Evolutionary conservation across 2,329 filamentous ascomycete species (phyloP), one percentile per base, ranked within the genome.

Genomic region (Phaeoacremonium minimum): DNA sequence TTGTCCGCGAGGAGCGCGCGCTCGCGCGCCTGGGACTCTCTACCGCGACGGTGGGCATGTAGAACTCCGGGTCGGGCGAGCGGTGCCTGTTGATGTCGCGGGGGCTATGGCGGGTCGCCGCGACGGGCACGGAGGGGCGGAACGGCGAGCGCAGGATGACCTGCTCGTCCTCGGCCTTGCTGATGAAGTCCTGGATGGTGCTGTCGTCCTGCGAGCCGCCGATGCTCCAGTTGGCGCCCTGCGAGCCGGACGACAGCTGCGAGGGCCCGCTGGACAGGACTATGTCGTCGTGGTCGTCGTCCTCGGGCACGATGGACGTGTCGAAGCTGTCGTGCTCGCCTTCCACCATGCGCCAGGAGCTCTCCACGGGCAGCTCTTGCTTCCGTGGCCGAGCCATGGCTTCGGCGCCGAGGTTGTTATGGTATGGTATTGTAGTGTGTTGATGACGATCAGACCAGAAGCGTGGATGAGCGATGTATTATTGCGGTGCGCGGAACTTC

Each of bases 261-360:
- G 73, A 75, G 11, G 69, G 70, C 30, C 63, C 58, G 49, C 64
- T 66, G 31, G 65, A 66, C 2, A 63, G 41, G 33, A 61, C 46
- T 16, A 57, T 45, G 17, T 63, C 56, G 32, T 66, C 60, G 30
- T 69, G 66, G 30, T 62, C 60, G 22, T 56, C 55, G 18, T 69
- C 53, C 20, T 67, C 63, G 7, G 69, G 66, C 13, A 77, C 56
- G 36, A 77, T 61, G 8, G 69, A 68, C 6, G 73, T 76, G 46
- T 77, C 75, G 51, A 79, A 79, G 49, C 73, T 77, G 49, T 79
- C 75, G 52, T 78, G 69, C 38, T 78, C 75, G 49, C 67, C 73
- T 40, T 80, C 75, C 11, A 80, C 73, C 58, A 80, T 66, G 46
- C 75, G 75, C 75, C 75, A 80, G 15, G 75, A 79, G 45, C 69